A percentile compares a stretch with the other conserved stretches of the same genome.
These are phyloP conservation scores for Chlamydomonas schloesseri DNA, from an alignment of 139 green algal species.

Conservation along the genomic window DNA sequence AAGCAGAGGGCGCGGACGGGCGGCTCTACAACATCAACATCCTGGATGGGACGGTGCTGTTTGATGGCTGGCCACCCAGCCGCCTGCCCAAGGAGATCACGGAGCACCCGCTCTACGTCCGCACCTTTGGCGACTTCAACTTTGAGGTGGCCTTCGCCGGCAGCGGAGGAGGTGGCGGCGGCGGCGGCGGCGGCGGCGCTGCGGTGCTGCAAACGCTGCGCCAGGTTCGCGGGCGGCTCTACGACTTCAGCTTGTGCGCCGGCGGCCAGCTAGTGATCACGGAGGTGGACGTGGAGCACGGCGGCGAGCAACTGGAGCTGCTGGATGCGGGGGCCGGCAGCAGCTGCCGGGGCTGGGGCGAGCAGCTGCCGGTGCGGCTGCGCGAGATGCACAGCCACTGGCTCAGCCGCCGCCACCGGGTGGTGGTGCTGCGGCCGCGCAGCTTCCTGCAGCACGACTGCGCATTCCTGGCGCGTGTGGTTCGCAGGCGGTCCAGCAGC, in stretches of 20 bases:
- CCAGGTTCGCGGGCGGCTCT: slow-evolving; percentile 4
- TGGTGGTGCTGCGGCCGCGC: slow-evolving; percentile 51
- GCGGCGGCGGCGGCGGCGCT: too few species aligned
- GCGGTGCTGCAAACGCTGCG: slow-evolving; percentile 29
- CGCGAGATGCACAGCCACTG: slow-evolving; percentile 62
- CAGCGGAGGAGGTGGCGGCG: background rate
- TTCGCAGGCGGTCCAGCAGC: too few species aligned
- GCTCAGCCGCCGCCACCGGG: slow-evolving; percentile 41
- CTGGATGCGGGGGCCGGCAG: slow-evolving; percentile 44
- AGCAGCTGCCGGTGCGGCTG: slow-evolving; percentile 50
- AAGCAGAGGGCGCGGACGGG: slow-evolving; percentile 28
- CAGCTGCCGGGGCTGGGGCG: slow-evolving; percentile 42
- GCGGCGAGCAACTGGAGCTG: slow-evolving; percentile 47
- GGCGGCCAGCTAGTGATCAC: slow-evolving; percentile 12
- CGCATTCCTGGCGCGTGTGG: slow-evolving; percentile 54
- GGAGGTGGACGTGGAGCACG: slow-evolving; percentile 44
- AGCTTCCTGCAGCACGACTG: slow-evolving; percentile 49
- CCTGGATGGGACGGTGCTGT: slow-evolving; percentile 56
- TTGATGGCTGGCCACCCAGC: slow-evolving; percentile 46
- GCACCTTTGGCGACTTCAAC: slow-evolving; percentile 57
- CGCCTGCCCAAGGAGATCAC: slow-evolving; percentile 54
- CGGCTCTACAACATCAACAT: slow-evolving; percentile 61
- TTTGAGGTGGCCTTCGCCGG: slow-evolving; percentile 59
- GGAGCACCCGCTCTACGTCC: slow-evolving; percentile 56
- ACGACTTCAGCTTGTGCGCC: slow-evolving; percentile 9